Percentiles rank a stretch among this genome's conserved stretches.
phyloP scores from a whole-genome alignment of 208 protist species.

The Borovskyia barvae region DNA sequence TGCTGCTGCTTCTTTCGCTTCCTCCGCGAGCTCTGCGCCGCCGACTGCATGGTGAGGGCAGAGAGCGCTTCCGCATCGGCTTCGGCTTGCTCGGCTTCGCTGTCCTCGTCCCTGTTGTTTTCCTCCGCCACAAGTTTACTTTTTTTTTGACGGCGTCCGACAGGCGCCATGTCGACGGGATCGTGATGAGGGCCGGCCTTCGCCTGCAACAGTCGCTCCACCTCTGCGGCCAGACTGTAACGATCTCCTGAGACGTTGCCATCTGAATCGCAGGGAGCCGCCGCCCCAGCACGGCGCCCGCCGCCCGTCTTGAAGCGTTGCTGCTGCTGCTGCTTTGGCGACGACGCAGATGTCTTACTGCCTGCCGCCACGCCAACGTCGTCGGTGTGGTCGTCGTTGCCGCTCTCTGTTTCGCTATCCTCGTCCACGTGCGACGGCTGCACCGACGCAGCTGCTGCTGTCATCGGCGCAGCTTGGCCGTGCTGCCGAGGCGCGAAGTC shows the following conservation, averaged over 20 bases:
- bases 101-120: conserved; percentile 2
- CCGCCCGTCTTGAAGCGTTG: background rate
- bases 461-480: conserved; percentile 10
- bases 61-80: conserved; percentile 3
- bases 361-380: background rate
- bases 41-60: no score
- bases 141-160: background rate
- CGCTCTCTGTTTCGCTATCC: conserved; percentile 12
- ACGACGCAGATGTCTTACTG: background rate
- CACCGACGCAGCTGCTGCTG: background rate
- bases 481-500: conserved; percentile 58
- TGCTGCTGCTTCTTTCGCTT: conserved; percentile 37
- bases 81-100: background rate
- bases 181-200: conserved; percentile 4
- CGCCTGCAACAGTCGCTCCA: conserved; percentile 9
- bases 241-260: background rate
- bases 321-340: background rate
- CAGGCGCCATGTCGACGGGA: background rate
- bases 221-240: conserved; percentile 8
- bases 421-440: no score
- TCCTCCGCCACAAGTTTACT: background rate
- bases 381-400: conserved; percentile 1
- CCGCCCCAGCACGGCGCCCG: background rate
- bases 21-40: conserved; percentile 15
- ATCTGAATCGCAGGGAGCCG: background rate